phyloP scores from a whole-genome alignment of 495 filamentous ascomycete species.

The Neurospora sp. region DNA sequence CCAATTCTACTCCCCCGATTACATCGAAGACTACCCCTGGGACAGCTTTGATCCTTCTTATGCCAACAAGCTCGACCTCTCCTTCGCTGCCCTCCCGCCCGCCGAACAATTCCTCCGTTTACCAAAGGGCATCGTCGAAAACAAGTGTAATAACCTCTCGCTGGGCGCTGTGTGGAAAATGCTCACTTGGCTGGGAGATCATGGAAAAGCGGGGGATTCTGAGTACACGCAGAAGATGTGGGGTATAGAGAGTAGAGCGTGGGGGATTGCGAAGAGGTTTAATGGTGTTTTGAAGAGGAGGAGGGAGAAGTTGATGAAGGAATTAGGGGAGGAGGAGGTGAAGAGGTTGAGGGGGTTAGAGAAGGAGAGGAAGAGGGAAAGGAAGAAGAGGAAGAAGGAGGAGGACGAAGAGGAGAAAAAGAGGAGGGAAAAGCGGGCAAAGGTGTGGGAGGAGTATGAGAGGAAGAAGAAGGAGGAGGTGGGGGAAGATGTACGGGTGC shows the following conservation, averaged over 20 bases:
- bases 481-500: too few species aligned
- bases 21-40: neutral
- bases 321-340: neutral
- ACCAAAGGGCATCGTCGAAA: neutral
- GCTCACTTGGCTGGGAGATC: neutral
- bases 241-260: neutral
- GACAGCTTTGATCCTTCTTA: neutral
- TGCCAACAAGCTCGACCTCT: neutral
- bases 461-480: neutral
- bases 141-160: neutral
- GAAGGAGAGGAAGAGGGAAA: neutral
- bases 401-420: neutral
- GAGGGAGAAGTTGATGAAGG: neutral
- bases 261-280: neutral
- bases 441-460: too few species aligned
- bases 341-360: neutral
- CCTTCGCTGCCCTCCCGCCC: neutral
- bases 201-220: accelerated
- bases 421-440: neutral
- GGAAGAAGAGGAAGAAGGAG: neutral
- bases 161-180: accelerated
- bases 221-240: accelerated
- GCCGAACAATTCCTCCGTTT: neutral
- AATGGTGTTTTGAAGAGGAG: neutral
- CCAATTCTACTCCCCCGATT: neutral